Evolutionary conservation across 768 basidiomycete species (phyloP), one percentile per base, ranked within the genome.

Genomic region (Daedaleopsis sinensis): DNA sequence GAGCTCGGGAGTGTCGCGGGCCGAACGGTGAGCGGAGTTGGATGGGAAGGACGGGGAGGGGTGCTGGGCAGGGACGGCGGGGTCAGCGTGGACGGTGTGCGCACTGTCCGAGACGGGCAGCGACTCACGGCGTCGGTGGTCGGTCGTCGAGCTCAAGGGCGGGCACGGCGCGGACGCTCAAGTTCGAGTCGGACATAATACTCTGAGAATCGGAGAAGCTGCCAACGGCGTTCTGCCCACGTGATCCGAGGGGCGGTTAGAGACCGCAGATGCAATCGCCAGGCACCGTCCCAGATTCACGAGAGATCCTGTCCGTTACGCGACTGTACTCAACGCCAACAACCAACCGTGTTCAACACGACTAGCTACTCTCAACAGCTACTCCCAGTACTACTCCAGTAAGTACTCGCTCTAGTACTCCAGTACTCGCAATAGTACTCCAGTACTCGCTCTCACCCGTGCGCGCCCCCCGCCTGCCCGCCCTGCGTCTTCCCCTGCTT

Each of bases 401-500:
- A n/a, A n/a, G n/a, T n/a, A n/a, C n/a, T n/a, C n/a, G n/a, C n/a
- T n/a, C n/a, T n/a, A n/a, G n/a, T n/a, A n/a, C n/a, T n/a, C n/a
- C n/a, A n/a, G n/a, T n/a, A n/a, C n/a, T n/a, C n/a, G n/a, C n/a
- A n/a, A n/a, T n/a, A n/a, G n/a, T n/a, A n/a, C n/a, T n/a, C n/a
- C n/a, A n/a, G n/a, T n/a, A n/a, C n/a, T n/a, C n/a, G n/a, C 27
- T 32, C 27, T 32, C 27, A 32, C 7, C 27, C 27, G 27, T 32
- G 27, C 27, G 27, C 27, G 4, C 4, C 7, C 27, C 27, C 27
- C 27, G 27, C 7, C 3, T 3, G 27, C 27, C 27, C n/a, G n/a
- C n/a, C n/a, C n/a, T n/a, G n/a, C n/a, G n/a, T n/a, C n/a, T 62
- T 60, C 57, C 46, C 59, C 42, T 63, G 62, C 64, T 64, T 68